Base-by-base conservation (phyloP, 2,329 filamentous ascomycete genomes). In the Aspergillus aculeatus region DNA sequence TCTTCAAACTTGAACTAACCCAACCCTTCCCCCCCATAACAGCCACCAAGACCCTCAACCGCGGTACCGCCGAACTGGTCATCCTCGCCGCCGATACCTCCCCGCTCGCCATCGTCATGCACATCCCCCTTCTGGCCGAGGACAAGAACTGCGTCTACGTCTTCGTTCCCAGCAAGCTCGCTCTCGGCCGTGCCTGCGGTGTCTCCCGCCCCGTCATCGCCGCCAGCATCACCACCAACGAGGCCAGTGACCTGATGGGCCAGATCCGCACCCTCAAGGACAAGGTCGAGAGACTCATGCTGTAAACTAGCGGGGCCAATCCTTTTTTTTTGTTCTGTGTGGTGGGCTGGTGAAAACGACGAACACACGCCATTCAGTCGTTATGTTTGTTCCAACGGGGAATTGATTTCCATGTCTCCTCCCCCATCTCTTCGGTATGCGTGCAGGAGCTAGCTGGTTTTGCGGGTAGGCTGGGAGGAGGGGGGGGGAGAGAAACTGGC, bases 201-300 rank as follows among this genome's bases (percentile, higher is more conserved):
- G 94, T 97, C 63, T 89, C 85, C 73, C 86, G 94, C 60, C 84
- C 92, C 58, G 93, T 98, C 62, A 97, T 98, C 70, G 89, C 91
- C 47, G 88, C 87, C 63, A 88, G 84, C 72, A 96, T 98, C 79
- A 97, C 92, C 68, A 92, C 89, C 78, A 96, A 96, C 84, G 92
- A 96, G 80, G 89, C 89, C 44, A 90, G 86, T 72, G 93, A 97
- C 78, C 83, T 98, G 62, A 90, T 89, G 78, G 85, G 86, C 72
- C 92, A 96, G 83, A 97, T 98, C 78, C 86, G 90, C 70, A 84
- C 88, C 66, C 83, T 97, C 73, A 96, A 94, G 84, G 91, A 96
- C 80, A 96, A 96, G 87, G 91, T 98, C 58, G 94, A 98, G 85
- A 86, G 93, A 71, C 85, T 97, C 68, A 92, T 94, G 83, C 96